Evolutionary conservation across 2,329 filamentous ascomycete species (phyloP).

Genomic region (Fusarium nurragi): DNA sequence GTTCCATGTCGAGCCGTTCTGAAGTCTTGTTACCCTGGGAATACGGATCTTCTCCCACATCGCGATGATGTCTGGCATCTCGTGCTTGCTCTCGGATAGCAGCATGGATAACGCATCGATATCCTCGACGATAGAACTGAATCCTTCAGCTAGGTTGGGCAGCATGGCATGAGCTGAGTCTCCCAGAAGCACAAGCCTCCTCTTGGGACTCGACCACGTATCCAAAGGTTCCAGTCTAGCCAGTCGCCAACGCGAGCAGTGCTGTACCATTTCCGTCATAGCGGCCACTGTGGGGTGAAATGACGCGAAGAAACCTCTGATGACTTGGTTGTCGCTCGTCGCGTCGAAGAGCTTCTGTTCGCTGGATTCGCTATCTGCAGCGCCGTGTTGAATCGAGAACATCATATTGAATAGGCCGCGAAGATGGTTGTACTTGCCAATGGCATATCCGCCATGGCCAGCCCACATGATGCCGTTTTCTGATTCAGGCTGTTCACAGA

Average conservation of each 20-base stretch:
- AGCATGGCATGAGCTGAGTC: not conserved
- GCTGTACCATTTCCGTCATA: constrained; percentile 2
- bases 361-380: not conserved
- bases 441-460: constrained; percentile 4
- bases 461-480: constrained; percentile 14
- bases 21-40: not conserved
- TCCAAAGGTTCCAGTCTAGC: not conserved
- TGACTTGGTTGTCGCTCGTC: not conserved
- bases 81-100: not conserved
- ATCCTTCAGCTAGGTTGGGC: not conserved
- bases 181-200: not conserved
- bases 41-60: not conserved
- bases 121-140: constrained; percentile 2
- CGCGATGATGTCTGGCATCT: not conserved
- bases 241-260: constrained; percentile 2
- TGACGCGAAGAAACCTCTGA: not conserved
- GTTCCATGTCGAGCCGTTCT: not conserved
- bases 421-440: constrained; percentile 13
- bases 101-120: not conserved
- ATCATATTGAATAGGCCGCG: constrained; percentile 8
- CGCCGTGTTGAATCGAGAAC: constrained; percentile 13
- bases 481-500: not conserved
- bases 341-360: constrained; percentile 1
- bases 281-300: not conserved
- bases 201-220: constrained; percentile 4